Percentiles rank a stretch among this genome's conserved stretches.
phyloP scores from a whole-genome alignment of 352 stramenopile species.

The Phytophthora pini region DNA sequence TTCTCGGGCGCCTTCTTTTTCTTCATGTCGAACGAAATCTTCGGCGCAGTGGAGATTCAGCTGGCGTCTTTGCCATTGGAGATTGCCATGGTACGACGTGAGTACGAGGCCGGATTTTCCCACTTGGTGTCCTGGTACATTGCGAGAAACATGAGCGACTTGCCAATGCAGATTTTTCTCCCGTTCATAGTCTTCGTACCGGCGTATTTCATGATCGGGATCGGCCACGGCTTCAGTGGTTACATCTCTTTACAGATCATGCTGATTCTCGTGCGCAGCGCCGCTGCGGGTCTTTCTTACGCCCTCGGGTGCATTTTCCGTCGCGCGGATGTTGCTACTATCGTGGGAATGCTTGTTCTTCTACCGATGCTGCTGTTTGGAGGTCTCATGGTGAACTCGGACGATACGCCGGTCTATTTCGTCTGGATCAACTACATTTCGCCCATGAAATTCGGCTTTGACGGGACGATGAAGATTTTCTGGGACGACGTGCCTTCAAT shows the following conservation, averaged over 20 bases:
- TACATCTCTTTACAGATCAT: constrained; percentile 51
- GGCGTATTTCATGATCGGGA: constrained; percentile 55
- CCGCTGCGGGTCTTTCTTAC: constrained; percentile 40
- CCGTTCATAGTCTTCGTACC: constrained; percentile 45
- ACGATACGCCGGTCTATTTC: constrained; percentile 48
- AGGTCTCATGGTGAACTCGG: constrained; percentile 54
- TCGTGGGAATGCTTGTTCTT: constrained; percentile 52
- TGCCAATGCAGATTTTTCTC: constrained; percentile 53
- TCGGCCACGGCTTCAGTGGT: constrained; percentile 32
- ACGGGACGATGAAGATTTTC: constrained; percentile 52
- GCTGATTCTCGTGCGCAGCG: constrained; percentile 31
- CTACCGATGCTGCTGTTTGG: constrained; percentile 59
- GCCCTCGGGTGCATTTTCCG: constrained; percentile 38
- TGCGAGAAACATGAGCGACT: constrained; percentile 58
- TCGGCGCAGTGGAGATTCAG: constrained; percentile 22
- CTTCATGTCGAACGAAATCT: constrained; percentile 49
- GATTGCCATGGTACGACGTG: constrained; percentile 46
- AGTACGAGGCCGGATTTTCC: constrained; percentile 54
- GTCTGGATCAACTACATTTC: constrained; percentile 68
- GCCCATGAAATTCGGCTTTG: constrained; percentile 61
- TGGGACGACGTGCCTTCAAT: constrained; percentile 47
- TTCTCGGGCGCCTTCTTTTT: constrained; percentile 57
- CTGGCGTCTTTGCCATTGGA: constrained; percentile 35
- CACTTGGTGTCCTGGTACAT: constrained; percentile 51
- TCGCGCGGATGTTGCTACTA: constrained; percentile 43